phyloP scores from a whole-genome alignment of 306 rosid genomes.

The Lupinus albus region DNA sequence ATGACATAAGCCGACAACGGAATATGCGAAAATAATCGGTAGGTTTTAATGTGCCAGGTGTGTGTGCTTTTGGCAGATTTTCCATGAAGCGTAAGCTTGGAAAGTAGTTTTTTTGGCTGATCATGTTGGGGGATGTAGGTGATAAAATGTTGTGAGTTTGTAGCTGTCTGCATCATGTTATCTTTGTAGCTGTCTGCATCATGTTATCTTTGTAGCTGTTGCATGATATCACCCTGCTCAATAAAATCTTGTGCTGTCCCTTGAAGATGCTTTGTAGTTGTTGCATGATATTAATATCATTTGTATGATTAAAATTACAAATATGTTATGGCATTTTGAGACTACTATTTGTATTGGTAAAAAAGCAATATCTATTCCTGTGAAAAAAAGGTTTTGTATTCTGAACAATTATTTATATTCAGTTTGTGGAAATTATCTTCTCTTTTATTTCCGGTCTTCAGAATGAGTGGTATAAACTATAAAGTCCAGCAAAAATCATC shows the following conservation, averaged over 20 bases:
- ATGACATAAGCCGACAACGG: conserved; percentile 61
- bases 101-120: conserved; percentile 52
- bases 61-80: conserved; percentile 69
- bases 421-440: conserved; percentile 2
- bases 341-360: conserved; percentile 41
- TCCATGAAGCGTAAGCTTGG: conserved; percentile 97
- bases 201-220: too few species aligned
- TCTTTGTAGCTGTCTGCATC: too few species aligned
- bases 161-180: too few species aligned
- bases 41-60: conserved; percentile 66
- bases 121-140: conserved; percentile 36
- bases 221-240: conserved; percentile 55
- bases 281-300: conserved; percentile 50
- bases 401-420: conserved; percentile 13
- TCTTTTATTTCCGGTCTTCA: neutral
- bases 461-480: neutral
- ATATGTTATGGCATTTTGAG: conserved; percentile 44
- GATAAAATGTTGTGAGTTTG: conserved; percentile 42
- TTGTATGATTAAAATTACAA: conserved; percentile 41
- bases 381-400: conserved; percentile 18
- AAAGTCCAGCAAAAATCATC: neutral
- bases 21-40: conserved; percentile 42
- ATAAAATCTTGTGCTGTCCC: conserved; percentile 60
- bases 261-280: conserved; percentile 53
- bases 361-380: conserved; percentile 24